Base-by-base conservation (phyloP, 2,329 filamentous ascomycete species). In the Alternaria infectoria region DNA sequence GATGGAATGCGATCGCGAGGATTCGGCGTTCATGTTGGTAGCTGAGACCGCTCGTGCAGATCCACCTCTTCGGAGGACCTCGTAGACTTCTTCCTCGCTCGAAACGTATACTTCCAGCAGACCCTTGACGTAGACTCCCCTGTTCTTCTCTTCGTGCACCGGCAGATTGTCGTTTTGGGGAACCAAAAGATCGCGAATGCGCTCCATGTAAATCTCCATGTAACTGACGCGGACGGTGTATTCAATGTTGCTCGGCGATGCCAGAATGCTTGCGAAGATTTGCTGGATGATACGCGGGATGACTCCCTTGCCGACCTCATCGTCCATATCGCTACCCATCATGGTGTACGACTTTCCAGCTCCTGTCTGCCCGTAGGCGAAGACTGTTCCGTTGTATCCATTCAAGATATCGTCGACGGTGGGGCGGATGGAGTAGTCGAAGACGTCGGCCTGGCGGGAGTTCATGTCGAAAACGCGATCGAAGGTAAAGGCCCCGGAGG, bases 161-260 rank as follows among this genome's bases (percentile, higher is more conserved):
- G 95, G 94, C 56, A 99, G 85, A 77, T 98, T 98, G 83, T 97
- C 95, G 81, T 98, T 97, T 64, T 94, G 91, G 11, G 96, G 96
- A 23, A 91, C 90, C 68, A 99, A 84, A 75, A 99, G 83, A 88
- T 99, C 96, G 75, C 95, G 89, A 80, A 99, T 98, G 72, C 92
- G 90, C 84, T 99, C 96, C 96, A 98, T 99, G 85, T 99, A 99
- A 69, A 99, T 98, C 82, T 99, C 96, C 94, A 99, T 97, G 82
- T 98, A 98, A 81, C 93, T 97, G 77, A 98, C 95, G 60, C 94
- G 90, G 57, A 99, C 95, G n/a, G 94, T 98, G 81, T 98, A 98
- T 82, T 98, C 96, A 79, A 98, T 97, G 71, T 93, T 97, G 74
- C 90, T 90, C 46, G 95, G 93, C 73, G 93, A 97, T 21, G 92